Conservation (phyloP, 2,329 filamentous ascomycete genomes). For the Hypoxylon sp. region DNA sequence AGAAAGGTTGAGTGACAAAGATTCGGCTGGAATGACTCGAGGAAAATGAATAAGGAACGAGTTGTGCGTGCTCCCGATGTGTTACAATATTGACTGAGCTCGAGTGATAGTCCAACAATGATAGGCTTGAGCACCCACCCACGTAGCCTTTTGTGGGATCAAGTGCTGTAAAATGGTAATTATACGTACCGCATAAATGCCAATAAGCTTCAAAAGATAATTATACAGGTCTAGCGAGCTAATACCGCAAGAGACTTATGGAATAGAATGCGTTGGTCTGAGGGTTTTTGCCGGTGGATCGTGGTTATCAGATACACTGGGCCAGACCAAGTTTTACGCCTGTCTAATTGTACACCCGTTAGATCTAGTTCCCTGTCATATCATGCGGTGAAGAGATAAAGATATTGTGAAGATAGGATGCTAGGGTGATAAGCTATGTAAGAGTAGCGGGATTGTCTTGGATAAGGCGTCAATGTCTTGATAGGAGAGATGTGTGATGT, state of each 20-base stretch:
- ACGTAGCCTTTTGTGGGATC: slow-evolving; percentile 13
- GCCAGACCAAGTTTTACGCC: slow-evolving; percentile 34
- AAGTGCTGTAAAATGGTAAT: slow-evolving; percentile 17
- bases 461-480: slow-evolving; percentile 5
- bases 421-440: slow-evolving; percentile 39
- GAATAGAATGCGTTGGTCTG: slow-evolving; percentile 15
- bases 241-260: slow-evolving; percentile 23
- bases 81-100: slow-evolving; percentile 8
- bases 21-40: slow-evolving; percentile 3
- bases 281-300: slow-evolving; percentile 27
- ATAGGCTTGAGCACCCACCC: slow-evolving; percentile 22
- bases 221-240: slow-evolving; percentile 19
- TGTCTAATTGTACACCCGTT: slow-evolving; percentile 40
- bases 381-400: slow-evolving; percentile 46
- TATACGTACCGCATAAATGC: slow-evolving; percentile 51
- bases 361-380: slow-evolving; percentile 39
- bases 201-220: slow-evolving; percentile 29
- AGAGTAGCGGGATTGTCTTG: slow-evolving; percentile 14
- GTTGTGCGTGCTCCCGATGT: slow-evolving; percentile 1
- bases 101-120: slow-evolving; percentile 6
- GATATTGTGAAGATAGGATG: slow-evolving; percentile 28
- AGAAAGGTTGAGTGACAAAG: slow-evolving; percentile 6
- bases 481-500: slow-evolving; percentile 18
- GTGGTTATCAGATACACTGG: slow-evolving; percentile 41
- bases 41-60: background rate